Evolutionary conservation across 148 eudicot species (phyloP), one percentile per base, ranked within the genome.

Genomic region (Tetragonia tetragonoides): DNA sequence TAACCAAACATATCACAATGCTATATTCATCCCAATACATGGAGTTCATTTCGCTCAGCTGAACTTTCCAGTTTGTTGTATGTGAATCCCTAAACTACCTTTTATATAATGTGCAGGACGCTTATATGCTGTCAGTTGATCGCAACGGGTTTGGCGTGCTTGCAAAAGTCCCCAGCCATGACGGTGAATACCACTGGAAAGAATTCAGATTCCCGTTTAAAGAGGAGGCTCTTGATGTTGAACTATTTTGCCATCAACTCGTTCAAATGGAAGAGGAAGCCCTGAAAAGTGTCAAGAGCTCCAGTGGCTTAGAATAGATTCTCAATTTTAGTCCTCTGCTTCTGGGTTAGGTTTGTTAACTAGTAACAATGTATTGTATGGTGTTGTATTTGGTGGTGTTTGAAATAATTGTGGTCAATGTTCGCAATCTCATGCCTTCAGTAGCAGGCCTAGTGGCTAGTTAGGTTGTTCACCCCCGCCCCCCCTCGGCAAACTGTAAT

Each of bases 191-290:
- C 81, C 83, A 82, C 51, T 94, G 98, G 98, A 86, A 92, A 79
- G 93, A 92, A 78, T 83, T 85, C 76, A 87, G 97, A 66, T 81
- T 94, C 37, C 24, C 84, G 10, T 86, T 94, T 49, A 82, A 80
- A 41, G 85, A 88, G 74, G 97, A 90, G 75, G 98, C 92, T 34
- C 72, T 72, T n/a, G 88, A 92, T 56, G 82, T 88, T 53, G 93
- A 88, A 74, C 78, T 75, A 16, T 89, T 94, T 77, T 90, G 98
- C 87, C 70, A 47, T 72, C 88, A 82, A 72, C 90, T 94, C 49
- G 87, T 90, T 62, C 77, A 89, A 75, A 92, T 94, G 98, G 98
- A 94, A 86, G 93, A 85, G 84, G 88, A 75, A 16, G 97, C 97
- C 49, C 87, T 94, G 40, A 85, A 90, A 83, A 81, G 70, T 37